These are phyloP conservation scores for Fonsecaea pedrosoi DNA, from an alignment of 2,329 filamentous ascomycete genomes.

Conservation along the genomic window DNA sequence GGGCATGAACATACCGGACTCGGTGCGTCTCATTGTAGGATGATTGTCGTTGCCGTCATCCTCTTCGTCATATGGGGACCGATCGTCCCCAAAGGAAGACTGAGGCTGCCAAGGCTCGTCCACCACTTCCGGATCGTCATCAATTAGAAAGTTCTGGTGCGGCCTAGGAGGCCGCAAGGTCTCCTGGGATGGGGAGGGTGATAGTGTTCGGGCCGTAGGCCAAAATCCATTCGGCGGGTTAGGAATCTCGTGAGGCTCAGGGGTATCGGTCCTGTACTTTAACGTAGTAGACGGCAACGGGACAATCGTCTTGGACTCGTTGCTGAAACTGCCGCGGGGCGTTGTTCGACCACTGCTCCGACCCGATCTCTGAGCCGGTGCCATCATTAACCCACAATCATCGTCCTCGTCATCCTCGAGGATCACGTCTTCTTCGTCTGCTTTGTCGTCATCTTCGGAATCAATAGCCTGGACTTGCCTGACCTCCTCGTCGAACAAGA, in stretches of 20 bases:
- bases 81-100: conserved; percentile 19
- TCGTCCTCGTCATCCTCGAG: conserved; percentile 63
- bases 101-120: conserved; percentile 56
- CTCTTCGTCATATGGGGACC: conserved; percentile 43
- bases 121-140: conserved; percentile 63
- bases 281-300: conserved; percentile 86
- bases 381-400: conserved; percentile 83
- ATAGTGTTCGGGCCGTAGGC: conserved; percentile 55
- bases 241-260: conserved; percentile 59
- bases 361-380: conserved; percentile 61
- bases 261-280: conserved; percentile 80
- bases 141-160: conserved; percentile 70
- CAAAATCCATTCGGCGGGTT: conserved; percentile 49
- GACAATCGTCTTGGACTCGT: conserved; percentile 83
- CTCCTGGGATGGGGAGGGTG: conserved; percentile 81
- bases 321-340: conserved; percentile 62
- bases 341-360: conserved; percentile 60
- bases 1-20: conserved; percentile 91
- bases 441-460: conserved; percentile 77
- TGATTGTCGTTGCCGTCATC: conserved; percentile 62
- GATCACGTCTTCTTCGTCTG: conserved; percentile 59
- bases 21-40: conserved; percentile 74
- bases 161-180: conserved; percentile 75
- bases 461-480: conserved; percentile 96
- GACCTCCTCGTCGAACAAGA: conserved; percentile 95